phyloP scores from a whole-genome alignment of 306 rosid species.

The Arachis stenosperma region DNA sequence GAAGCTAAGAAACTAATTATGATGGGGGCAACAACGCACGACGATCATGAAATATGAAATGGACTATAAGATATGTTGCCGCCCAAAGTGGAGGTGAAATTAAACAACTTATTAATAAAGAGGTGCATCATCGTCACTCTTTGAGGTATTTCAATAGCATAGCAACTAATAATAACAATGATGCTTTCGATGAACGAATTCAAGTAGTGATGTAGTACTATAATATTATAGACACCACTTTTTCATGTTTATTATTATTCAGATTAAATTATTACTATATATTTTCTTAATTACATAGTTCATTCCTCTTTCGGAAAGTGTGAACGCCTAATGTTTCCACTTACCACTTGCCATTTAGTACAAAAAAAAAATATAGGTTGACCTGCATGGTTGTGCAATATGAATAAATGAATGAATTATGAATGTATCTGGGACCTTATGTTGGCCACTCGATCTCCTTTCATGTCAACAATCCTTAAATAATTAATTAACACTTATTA shows the following conservation, averaged over 20 bases:
- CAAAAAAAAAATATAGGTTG: conserved; percentile 30
- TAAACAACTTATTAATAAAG: conserved; percentile 36
- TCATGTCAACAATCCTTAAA: conserved; percentile 38
- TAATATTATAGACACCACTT: conserved; percentile 17
- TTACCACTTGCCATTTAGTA: conserved; percentile 39
- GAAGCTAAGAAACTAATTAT: background rate
- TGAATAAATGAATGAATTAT: no score
- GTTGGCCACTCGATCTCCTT: conserved; percentile 61
- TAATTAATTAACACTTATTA: conserved; percentile 21
- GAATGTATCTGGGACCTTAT: conserved; percentile 56
- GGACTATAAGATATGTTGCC: conserved; percentile 47
- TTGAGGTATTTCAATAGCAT: conserved; percentile 36
- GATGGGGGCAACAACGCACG: background rate
- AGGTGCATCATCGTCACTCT: conserved; percentile 13
- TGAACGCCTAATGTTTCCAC: conserved; percentile 51
- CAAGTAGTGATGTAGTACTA: no score
- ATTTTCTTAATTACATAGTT: conserved; percentile 41
- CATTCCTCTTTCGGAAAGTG: conserved; percentile 81
- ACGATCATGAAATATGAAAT: conserved; percentile 28
- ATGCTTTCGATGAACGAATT: conserved; percentile 62
- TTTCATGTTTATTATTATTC: conserved; percentile 34
- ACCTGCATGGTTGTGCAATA: conserved; percentile 45
- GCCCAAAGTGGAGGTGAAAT: conserved; percentile 70
- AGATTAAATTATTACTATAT: background rate
- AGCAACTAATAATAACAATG: conserved; percentile 45